These are phyloP conservation scores for Gossypioides kirkii DNA, from an alignment of 345 rosid genomes.

Conservation along the genomic window DNA sequence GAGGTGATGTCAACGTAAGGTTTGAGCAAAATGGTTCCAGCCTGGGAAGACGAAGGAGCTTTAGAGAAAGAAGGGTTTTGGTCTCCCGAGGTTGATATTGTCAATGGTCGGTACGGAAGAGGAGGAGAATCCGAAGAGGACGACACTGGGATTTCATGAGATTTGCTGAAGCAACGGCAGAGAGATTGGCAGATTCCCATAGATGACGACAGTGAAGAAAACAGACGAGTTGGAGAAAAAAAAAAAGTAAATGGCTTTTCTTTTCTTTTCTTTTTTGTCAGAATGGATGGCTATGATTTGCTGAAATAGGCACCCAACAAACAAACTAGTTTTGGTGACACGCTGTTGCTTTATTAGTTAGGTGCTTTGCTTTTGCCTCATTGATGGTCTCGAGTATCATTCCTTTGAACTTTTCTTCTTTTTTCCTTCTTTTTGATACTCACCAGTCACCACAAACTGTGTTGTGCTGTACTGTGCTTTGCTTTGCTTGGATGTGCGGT, in stretches of 20 bases:
- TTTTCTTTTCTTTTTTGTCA: slow-evolving; percentile 11
- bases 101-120: slow-evolving; percentile 21
- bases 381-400: slow-evolving; percentile 18
- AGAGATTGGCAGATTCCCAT: slow-evolving; percentile 20
- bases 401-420: neutral
- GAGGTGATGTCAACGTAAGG: slow-evolving; percentile 55
- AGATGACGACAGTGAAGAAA: slow-evolving; percentile 4
- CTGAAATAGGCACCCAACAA: neutral
- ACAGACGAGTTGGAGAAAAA: neutral
- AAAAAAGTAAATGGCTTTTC: neutral
- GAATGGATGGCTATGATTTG: slow-evolving; percentile 13
- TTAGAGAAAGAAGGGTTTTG: slow-evolving; percentile 16
- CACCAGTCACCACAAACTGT: too few species aligned
- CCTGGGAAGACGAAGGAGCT: slow-evolving; percentile 32
- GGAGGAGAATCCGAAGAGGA: slow-evolving; percentile 46
- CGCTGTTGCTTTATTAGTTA: slow-evolving; percentile 2
- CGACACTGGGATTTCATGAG: slow-evolving; percentile 54
- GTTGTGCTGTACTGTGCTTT: neutral
- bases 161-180: slow-evolving; percentile 48
- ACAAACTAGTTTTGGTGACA: neutral
- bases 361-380: slow-evolving; percentile 29
- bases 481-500: too few species aligned
- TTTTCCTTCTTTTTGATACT: neutral
- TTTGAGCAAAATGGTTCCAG: slow-evolving; percentile 46
- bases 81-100: slow-evolving; percentile 16